Evolutionary conservation across 805 yeast species (phyloP).

Genomic region (Candida chilensis): DNA sequence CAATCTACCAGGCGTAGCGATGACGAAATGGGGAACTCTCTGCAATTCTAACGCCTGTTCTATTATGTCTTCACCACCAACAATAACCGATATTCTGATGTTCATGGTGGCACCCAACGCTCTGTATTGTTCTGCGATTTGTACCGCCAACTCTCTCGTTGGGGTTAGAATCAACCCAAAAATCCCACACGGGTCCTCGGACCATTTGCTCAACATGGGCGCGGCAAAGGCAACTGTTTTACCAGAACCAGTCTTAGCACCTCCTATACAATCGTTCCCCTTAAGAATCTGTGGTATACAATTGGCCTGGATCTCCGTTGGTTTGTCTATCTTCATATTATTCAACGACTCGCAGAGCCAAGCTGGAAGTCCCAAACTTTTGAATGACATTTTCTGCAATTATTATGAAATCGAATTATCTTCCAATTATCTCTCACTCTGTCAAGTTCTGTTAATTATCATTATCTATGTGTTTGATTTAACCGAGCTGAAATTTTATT

Average conservation of each 20-base stretch:
- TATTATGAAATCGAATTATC: no score
- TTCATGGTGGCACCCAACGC: conserved; percentile 90
- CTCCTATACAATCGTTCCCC: conserved; percentile 93
- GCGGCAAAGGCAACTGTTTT: conserved; percentile 96
- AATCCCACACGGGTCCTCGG: conserved; percentile 90
- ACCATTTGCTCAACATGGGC: conserved; percentile 94
- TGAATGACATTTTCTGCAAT: no score
- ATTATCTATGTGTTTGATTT: no score
- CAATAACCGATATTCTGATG: conserved; percentile 71
- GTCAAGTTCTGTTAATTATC: no score
- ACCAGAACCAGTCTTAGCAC: conserved; percentile 98
- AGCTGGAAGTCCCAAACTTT: conserved; percentile 64
- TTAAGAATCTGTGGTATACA: conserved; percentile 81
- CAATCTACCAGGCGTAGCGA: conserved; percentile 95
- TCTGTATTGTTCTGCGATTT: conserved; percentile 92
- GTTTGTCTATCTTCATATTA: conserved; percentile 75
- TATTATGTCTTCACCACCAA: conserved; percentile 95
- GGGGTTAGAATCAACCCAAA: conserved; percentile 89
- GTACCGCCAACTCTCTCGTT: conserved; percentile 88
- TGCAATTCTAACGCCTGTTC: conserved; percentile 78
- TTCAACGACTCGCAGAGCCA: conserved; percentile 80
- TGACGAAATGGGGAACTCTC: conserved; percentile 82
- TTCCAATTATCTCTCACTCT: no score
- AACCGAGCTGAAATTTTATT: no score
- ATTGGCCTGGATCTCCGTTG: conserved; percentile 80